phyloP scores from a whole-genome alignment of 345 rosid species.

The Gossypium sturtianum region DNA sequence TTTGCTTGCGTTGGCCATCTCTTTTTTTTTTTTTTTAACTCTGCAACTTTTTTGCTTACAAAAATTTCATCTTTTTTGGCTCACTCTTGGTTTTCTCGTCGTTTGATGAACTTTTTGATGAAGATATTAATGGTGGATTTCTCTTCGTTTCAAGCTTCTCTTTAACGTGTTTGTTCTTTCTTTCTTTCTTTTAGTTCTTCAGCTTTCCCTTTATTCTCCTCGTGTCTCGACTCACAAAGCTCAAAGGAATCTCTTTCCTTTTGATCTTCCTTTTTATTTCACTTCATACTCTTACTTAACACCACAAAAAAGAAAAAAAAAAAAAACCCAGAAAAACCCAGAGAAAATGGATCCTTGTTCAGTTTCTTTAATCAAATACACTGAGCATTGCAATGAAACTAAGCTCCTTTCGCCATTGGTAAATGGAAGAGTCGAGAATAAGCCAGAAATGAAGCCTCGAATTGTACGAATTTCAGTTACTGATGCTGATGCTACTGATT shows the following conservation, averaged over 20 bases:
- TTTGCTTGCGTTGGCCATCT: background rate
- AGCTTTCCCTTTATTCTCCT: constrained; percentile 33
- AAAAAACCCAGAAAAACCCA: constrained; percentile 18
- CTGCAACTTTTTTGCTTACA: constrained; percentile 8
- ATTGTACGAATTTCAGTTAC: constrained; percentile 71
- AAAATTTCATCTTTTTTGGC: constrained; percentile 4
- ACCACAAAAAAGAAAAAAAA: constrained; percentile 23
- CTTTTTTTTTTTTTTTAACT: background rate
- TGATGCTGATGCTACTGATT: constrained; percentile 87
- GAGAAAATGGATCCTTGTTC: constrained; percentile 28
- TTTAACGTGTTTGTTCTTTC: constrained; percentile 20
- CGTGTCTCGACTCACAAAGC: constrained; percentile 22
- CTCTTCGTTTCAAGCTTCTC: constrained; percentile 34
- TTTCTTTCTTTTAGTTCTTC: background rate
- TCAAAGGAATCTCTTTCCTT: constrained; percentile 36
- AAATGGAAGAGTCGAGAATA: background rate
- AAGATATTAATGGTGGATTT: constrained; percentile 16
- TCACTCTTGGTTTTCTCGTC: constrained; percentile 20
- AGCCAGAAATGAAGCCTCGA: constrained; percentile 26
- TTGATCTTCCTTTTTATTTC: constrained; percentile 9
- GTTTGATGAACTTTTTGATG: constrained; percentile 19
- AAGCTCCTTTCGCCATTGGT: constrained; percentile 15
- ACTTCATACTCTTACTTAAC: constrained; percentile 8
- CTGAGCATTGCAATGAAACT: constrained; percentile 44
- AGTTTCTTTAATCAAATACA: constrained; percentile 34